These are phyloP conservation scores for Plasmodiophora brassicae DNA, from an alignment of 208 protist genomes.

Conservation along the genomic window DNA sequence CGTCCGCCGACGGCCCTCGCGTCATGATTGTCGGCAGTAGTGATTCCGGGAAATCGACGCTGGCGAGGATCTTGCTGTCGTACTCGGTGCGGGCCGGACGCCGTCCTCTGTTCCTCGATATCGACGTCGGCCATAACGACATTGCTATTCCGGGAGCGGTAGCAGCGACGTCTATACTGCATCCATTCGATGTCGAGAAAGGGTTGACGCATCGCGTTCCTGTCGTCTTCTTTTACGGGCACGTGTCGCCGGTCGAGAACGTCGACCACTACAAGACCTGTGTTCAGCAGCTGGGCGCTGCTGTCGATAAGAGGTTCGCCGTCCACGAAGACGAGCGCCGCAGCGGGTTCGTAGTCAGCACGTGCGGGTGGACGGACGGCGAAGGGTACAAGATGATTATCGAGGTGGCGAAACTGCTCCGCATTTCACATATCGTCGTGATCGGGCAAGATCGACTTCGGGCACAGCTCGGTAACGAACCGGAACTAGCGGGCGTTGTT, in stretches of 20 bases:
- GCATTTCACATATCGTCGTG: not conserved
- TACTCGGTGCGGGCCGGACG: constrained; percentile 4
- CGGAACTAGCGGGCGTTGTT: not conserved
- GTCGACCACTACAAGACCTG: not conserved
- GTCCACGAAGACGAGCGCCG: not conserved
- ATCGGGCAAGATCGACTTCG: constrained; percentile 2
- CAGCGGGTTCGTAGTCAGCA: not conserved
- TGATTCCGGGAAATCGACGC: not conserved
- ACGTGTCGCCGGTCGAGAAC: not conserved
- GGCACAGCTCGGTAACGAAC: not conserved
- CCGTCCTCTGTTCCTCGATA: not conserved
- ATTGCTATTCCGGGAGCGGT: not conserved
- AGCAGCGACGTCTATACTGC: not conserved
- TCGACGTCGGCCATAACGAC: constrained; percentile 15
- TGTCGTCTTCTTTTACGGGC: not conserved
- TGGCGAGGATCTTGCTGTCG: not conserved
- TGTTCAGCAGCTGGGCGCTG: not conserved
- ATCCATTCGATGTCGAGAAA: not conserved
- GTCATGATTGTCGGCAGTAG: not conserved
- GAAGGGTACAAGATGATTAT: not conserved
- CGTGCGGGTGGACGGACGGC: not conserved
- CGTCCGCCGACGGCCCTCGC: not conserved
- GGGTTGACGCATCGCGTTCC: not conserved
- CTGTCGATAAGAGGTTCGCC: not conserved
- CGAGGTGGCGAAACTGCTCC: not conserved